Evolutionary conservation across 768 basidiomycete species (phyloP), one percentile per base, ranked within the genome.

Genomic region (Trametes coccinea): DNA sequence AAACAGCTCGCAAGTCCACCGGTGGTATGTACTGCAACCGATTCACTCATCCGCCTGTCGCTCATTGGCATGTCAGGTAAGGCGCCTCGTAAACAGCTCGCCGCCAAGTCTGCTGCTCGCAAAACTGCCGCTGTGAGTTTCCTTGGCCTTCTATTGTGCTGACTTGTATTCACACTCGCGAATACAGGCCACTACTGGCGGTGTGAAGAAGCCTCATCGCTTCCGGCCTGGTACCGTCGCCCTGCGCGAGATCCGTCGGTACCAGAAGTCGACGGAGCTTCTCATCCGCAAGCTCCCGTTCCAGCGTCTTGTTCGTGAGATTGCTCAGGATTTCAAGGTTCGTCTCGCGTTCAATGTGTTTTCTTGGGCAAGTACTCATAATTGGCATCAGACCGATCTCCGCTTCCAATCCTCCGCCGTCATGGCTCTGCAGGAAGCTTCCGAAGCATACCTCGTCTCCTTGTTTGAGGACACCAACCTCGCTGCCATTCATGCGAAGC

Each of bases 1-100:
- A 89, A 79, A 88, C 87, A 54, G 87, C 87, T 51, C 86, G 86
- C 79, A 89, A 89, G 77, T 87, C 86, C 51, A 89, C 87, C 58
- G 87, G 87, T 82, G 34, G 34, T 37, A 37, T 6, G 34, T 37
- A 37, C 34, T 22, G 22, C 22, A 22, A 22, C 22, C 22, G 22
- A 37, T 37, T 37, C 6, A 6, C 34, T 37, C 34, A 5, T 6
- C 34, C 5, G 34, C 11, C 5, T 37, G 6, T 37, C 34, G 34
- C 34, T 37, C 34, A 37, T 37, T 11, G 34, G 6, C 5, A 37
- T 5, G 6, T 11, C 11, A 37, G 87, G 87, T 84, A 84, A 85
- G 72, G 84, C 84, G 5, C 87, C 84, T 52, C 87, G 87, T 78
- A 88, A 88, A 74, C 87, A 88, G 73, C 81, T 88, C 57, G 87